Base-by-base conservation (phyloP, 2,329 filamentous ascomycete species). In the Curvularia sp. region DNA sequence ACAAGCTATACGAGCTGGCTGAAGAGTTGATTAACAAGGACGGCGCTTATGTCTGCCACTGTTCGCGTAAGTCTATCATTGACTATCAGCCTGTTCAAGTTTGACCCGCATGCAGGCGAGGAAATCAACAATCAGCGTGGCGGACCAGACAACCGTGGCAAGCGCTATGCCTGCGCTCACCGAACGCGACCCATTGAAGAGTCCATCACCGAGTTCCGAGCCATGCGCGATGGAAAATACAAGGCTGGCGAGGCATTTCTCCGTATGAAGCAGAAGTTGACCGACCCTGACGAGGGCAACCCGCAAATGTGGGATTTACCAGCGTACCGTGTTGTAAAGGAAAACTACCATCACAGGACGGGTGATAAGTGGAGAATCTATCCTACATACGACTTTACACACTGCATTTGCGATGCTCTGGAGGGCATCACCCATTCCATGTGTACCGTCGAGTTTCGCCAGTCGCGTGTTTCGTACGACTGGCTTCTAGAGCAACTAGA, bases 261-360 rank as follows among this genome's bases (percentile, higher is more conserved):
- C 53, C 88, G 94, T 61, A 97, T 98, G 93, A 96, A 96, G 82
- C 92, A 96, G 83, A 91, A 92, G 62, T 69, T 88, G 56, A 73
- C 72, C 2, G 77, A 79, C 43, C 74, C 74, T n/a, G 86, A 86
- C 50, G 89, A 89, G 68, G 89, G 89, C 30, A 97, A 97, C 75
- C 93, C 93, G 6, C 92, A 96, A 78, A 93, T 97, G 91, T 97
- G 94, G 94, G 94, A 98, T 82, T 80, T 97, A 53, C 91, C 91
- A 1, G 94, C 94, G 15, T 98, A 97, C 78, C 88, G 94, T 60
- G 89, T 98, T 55, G 84, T 92, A 61, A 86, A 89, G 70, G 88
- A 91, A 68, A 81, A 81, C 60, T 84, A 88, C 43, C 92, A 96
- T 75, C 88, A 92, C 77, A 86, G 91, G 35, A 96, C 93, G 0